These are phyloP conservation scores for Fusarium austroafricanum DNA, from an alignment of 2,329 filamentous ascomycete species.

Conservation along the genomic window DNA sequence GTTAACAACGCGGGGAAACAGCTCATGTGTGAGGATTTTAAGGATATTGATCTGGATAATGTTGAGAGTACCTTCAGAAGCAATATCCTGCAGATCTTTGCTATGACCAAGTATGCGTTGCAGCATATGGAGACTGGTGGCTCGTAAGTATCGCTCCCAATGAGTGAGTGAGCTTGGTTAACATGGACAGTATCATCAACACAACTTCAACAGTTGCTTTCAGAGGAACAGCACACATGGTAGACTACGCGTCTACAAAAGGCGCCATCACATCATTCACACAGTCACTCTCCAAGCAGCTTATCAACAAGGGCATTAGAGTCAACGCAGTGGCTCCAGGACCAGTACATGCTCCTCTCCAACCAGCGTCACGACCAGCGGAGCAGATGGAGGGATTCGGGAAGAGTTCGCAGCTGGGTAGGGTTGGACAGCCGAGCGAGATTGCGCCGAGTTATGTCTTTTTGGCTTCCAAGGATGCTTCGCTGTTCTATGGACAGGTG, in stretches of 20 bases:
- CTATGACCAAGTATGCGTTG: constrained; percentile 67
- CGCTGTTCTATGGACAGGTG: constrained; percentile 55
- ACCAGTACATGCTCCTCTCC: constrained; percentile 58
- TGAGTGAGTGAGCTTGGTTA: not conserved
- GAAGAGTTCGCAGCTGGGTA: constrained; percentile 51
- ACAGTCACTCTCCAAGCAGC: constrained; percentile 61
- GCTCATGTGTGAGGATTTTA: constrained; percentile 63
- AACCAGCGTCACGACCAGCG: constrained; percentile 56
- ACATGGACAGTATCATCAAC: constrained; percentile 63
- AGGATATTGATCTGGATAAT: constrained; percentile 64
- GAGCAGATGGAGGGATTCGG: constrained; percentile 61
- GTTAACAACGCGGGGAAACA: constrained; percentile 71
- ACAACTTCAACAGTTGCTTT: constrained; percentile 66
- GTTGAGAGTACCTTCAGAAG: constrained; percentile 68
- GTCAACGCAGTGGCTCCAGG: constrained; percentile 61
- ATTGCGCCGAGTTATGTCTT: constrained; percentile 57
- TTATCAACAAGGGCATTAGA: constrained; percentile 67
- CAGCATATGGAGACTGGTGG: constrained; percentile 64
- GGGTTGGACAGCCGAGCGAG: constrained; percentile 58
- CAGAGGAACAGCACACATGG: constrained; percentile 60
- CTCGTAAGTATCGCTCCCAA: constrained; percentile 50
- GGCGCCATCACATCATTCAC: constrained; percentile 69
- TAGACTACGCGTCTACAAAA: constrained; percentile 69
- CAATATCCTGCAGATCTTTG: constrained; percentile 69
- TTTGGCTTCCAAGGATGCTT: constrained; percentile 54